Evolutionary conservation across 805 yeast species (phyloP), one percentile per base, ranked within the genome.

Genomic region (Cyberlindnera galapagoensis): DNA sequence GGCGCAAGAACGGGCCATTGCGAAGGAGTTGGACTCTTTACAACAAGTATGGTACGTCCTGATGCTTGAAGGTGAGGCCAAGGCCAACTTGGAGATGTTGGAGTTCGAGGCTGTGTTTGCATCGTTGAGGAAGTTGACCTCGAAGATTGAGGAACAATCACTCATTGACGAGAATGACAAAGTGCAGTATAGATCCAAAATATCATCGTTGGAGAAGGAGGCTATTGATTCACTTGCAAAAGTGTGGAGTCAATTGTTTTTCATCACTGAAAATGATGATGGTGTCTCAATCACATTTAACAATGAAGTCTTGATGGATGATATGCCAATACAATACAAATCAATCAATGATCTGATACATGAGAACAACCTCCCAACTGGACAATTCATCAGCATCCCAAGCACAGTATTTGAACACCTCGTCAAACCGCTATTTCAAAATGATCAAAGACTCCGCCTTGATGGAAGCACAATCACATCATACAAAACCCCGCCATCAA

Each of bases 71-170:
- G 46, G 44, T 22, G 56, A 51, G 30, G 35, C 48, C 12, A 45
- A 38, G 11, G 39, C 48, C 7, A 51, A 49, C 21, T 13, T 48
- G 19, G 53, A 48, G 19, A 19, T 49, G 19, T 39, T 31, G 18
- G 54, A 51, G 31, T 33, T 46, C 14, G 54, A 51, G 27, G 38
- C 42, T 7, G 52, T 41, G n/a, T 34, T 44, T 9, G 23, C 35
- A 6, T 45, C 47, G 1, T 24, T 51, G 25, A 25, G 31, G 16
- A 49, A 43, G 27, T 26, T 51, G 13, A 16, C 19, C 6, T 22
- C 39, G 14, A 46, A 47, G 29, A 30, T 43, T 9, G 24, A 23
- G 3, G 21, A 14, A 7, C 27, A 44, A 33, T 17, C 30, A 6
- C 12, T 27, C 5, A n/a, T n/a, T n/a, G n/a, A n/a, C n/a, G n/a